Percentiles rank a stretch among this genome's conserved stretches.
Evolutionary conservation across 768 basidiomycete genomes (phyloP).

Genomic region (Lyophyllum shimeji): DNA sequence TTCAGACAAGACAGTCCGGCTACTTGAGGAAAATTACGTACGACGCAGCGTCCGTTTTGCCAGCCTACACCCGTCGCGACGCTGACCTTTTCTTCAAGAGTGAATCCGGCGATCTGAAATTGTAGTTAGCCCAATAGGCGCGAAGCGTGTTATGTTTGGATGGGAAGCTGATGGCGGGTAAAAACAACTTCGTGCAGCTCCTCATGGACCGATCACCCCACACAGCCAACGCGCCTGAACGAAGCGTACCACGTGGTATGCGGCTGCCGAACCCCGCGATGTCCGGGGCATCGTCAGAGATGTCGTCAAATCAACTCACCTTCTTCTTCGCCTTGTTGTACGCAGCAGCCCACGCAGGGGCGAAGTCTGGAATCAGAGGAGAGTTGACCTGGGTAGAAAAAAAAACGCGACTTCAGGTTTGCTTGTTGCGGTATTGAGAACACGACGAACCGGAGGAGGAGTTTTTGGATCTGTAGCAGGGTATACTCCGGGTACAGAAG

Average conservation of each 20-base stretch:
- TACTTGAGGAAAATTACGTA: constrained; percentile 22
- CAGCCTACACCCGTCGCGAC: constrained; percentile 70
- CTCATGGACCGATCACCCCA: neutral
- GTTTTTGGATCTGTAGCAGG: constrained; percentile 52
- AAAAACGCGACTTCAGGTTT: neutral
- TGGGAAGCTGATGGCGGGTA: neutral
- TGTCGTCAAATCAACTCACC: constrained; percentile 33
- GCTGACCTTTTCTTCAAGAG: constrained; percentile 64
- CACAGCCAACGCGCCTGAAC: neutral
- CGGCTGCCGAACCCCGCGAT: no score
- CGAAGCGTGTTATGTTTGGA: neutral
- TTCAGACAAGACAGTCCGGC: neutral
- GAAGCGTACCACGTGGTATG: no score
- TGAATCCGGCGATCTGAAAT: constrained; percentile 43
- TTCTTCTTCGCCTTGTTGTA: constrained; percentile 56
- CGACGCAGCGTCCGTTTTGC: constrained; percentile 66
- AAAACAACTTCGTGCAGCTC: neutral
- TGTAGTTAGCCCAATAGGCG: constrained; percentile 10
- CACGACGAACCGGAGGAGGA: constrained; percentile 51
- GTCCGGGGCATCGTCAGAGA: neutral
- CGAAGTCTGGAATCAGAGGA: constrained; percentile 43
- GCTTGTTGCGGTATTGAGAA: neutral
- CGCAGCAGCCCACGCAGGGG: constrained; percentile 58
- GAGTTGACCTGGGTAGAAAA: constrained; percentile 30
- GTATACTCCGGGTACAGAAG: constrained; percentile 52